Conservation (phyloP, 2,329 filamentous ascomycete genomes). For the Colletotrichum karsti region DNA sequence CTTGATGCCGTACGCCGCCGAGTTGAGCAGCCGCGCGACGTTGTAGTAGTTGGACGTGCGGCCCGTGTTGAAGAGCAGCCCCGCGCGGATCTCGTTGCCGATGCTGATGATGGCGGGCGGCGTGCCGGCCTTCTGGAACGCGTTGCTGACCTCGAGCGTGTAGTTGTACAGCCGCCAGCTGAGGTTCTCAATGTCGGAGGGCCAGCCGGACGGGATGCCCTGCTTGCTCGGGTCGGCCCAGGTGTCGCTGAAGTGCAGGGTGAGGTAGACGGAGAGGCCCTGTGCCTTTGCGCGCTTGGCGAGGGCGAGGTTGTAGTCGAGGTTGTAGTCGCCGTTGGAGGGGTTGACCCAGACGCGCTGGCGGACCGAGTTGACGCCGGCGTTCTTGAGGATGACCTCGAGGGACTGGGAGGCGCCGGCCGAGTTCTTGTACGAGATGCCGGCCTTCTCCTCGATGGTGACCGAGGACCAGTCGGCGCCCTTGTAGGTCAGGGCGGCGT, state of each 20-base stretch:
- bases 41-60: slow-evolving; percentile 63
- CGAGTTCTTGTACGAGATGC: slow-evolving; percentile 67
- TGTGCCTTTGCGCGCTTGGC: slow-evolving; percentile 70
- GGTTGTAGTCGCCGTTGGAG: slow-evolving; percentile 69
- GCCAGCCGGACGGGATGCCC: slow-evolving; percentile 70
- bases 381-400: slow-evolving; percentile 68
- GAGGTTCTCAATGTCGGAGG: slow-evolving; percentile 64
- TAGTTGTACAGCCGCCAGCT: slow-evolving; percentile 74
- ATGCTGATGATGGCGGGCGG: slow-evolving; percentile 71
- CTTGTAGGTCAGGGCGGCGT: slow-evolving; percentile 65
- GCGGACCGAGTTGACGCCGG: slow-evolving; percentile 74
- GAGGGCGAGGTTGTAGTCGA: slow-evolving; percentile 76
- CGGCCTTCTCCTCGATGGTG: slow-evolving; percentile 67
- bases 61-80: slow-evolving; percentile 74
- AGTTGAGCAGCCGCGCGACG: slow-evolving; percentile 70
- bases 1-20: slow-evolving; percentile 70
- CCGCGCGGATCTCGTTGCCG: slow-evolving; percentile 77
- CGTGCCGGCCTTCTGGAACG: slow-evolving; percentile 64
- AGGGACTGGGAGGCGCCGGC: slow-evolving; percentile 62
- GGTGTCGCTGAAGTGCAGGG: slow-evolving; percentile 74
- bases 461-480: slow-evolving; percentile 78
- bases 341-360: slow-evolving; percentile 79
- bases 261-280: slow-evolving; percentile 68
- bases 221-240: slow-evolving; percentile 77
- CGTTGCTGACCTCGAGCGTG: slow-evolving; percentile 68